Conservation (phyloP, 2,329 filamentous ascomycete genomes). For the Aspergillus phoenicis region DNA sequence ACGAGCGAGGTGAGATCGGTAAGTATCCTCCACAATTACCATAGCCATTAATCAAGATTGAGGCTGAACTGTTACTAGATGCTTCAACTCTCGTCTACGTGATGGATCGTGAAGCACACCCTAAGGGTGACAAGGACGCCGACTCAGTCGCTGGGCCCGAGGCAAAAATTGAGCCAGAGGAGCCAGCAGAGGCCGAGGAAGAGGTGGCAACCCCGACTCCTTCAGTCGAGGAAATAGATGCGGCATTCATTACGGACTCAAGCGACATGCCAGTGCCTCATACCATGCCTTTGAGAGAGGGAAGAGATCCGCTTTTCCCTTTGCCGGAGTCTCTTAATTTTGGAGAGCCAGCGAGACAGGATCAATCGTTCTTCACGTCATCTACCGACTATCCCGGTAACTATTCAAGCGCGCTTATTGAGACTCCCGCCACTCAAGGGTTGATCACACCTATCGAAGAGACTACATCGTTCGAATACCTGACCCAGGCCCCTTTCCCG, state of each 20-base stretch:
- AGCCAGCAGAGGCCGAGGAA: constrained; percentile 33
- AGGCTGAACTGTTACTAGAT: constrained; percentile 27
- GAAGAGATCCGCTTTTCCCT: constrained; percentile 30
- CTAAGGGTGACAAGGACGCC: constrained; percentile 36
- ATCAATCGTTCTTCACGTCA: constrained; percentile 32
- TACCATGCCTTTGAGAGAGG: constrained; percentile 23
- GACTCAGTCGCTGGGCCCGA: constrained; percentile 31
- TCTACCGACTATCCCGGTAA: constrained; percentile 33
- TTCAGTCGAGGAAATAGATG: constrained; percentile 27
- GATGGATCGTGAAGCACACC: constrained; percentile 38
- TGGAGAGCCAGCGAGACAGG: constrained; percentile 29
- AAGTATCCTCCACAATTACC: constrained; percentile 16
- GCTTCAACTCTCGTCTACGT: constrained; percentile 41
- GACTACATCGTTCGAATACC: constrained; percentile 35
- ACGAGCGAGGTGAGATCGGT: constrained; percentile 46
- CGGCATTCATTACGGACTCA: constrained; percentile 30
- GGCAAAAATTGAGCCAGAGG: constrained; percentile 24
- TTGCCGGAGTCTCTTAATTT: constrained; percentile 33
- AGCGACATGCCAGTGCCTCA: constrained; percentile 25
- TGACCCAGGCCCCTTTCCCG: constrained; percentile 29
- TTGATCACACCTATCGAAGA: constrained; percentile 36
- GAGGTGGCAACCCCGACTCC: constrained; percentile 30
- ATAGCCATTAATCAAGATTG: neutral
- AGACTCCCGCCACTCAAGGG: constrained; percentile 28
- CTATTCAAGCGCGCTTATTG: constrained; percentile 33